phyloP scores from a whole-genome alignment of 768 basidiomycete genomes.

The Galerina marginata region DNA sequence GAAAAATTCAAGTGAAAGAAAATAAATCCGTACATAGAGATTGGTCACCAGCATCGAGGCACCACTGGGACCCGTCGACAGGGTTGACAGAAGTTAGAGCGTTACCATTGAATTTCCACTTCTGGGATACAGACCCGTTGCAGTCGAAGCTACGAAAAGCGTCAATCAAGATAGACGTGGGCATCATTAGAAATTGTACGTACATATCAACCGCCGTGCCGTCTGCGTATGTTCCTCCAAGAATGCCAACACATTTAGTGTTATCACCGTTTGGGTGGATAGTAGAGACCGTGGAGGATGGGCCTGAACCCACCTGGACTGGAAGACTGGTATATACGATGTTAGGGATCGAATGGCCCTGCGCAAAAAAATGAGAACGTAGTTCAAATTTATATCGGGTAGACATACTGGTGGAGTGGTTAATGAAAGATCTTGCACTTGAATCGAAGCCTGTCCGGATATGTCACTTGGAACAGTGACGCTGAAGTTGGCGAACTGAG shows the following conservation, averaged over 20 bases:
- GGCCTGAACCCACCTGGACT: slow-evolving; percentile 4
- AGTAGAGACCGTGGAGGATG: neutral
- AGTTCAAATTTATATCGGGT: too few species aligned
- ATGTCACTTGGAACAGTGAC: slow-evolving; percentile 5
- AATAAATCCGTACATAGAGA: neutral
- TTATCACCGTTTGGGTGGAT: slow-evolving; percentile 13
- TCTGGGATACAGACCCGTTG: slow-evolving; percentile 8
- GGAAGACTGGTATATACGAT: neutral
- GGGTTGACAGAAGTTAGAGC: slow-evolving; percentile 4
- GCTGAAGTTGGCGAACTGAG: slow-evolving; percentile 1
- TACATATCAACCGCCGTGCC: slow-evolving; percentile 9
- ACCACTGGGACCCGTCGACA: slow-evolving; percentile 7
- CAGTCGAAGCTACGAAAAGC: slow-evolving; percentile 6
- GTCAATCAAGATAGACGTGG: neutral
- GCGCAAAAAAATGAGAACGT: neutral
- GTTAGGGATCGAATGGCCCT: neutral
- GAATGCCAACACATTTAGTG: slow-evolving; percentile 11
- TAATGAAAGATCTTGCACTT: neutral
- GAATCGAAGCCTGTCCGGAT: slow-evolving; percentile 1
- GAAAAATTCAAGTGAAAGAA: neutral
- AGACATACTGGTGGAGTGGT: slow-evolving; percentile 3
- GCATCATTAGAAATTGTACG: neutral
- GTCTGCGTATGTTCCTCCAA: slow-evolving; percentile 8
- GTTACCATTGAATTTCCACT: slow-evolving; percentile 12
- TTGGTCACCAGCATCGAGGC: slow-evolving; percentile 15